Evolutionary conservation across 202 grass and related monocot genomes (phyloP).

Genomic region (Saccharum hybrid): DNA sequence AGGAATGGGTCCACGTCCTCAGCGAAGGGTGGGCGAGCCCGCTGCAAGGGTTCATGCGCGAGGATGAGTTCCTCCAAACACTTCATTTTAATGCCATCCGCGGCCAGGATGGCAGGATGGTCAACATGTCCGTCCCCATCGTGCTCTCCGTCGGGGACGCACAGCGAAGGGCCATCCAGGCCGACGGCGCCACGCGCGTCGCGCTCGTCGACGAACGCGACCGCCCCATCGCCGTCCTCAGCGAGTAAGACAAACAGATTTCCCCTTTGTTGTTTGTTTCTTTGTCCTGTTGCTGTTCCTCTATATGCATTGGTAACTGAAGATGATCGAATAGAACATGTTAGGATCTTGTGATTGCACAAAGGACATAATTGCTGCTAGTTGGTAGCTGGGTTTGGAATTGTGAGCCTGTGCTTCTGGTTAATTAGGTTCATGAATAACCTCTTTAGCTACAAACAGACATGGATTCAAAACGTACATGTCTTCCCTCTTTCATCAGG

Average conservation of each 20-base stretch:
- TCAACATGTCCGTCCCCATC: slow-evolving; percentile 99
- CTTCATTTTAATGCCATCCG: slow-evolving; percentile 99
- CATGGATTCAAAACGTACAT: not conserved
- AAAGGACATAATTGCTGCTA: not conserved
- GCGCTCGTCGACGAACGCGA: slow-evolving; percentile 70
- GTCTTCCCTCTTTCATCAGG: not conserved
- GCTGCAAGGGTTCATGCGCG: slow-evolving; percentile 95
- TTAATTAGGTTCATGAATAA: not conserved
- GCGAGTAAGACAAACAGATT: slow-evolving; percentile 60
- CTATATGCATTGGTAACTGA: slow-evolving; percentile 30
- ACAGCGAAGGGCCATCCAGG: slow-evolving; percentile 65
- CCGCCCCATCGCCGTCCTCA: slow-evolving; percentile 69
- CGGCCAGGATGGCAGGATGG: slow-evolving; percentile 64
- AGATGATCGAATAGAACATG: not conserved
- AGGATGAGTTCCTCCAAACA: slow-evolving; percentile 99
- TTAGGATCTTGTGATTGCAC: not conserved
- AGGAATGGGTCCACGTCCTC: slow-evolving; percentile 90
- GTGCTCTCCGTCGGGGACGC: slow-evolving; percentile 87
- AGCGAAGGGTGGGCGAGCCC: slow-evolving; percentile 99
- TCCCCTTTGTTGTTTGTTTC: not conserved
- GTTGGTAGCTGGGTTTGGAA: not conserved
- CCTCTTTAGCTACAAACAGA: not conserved
- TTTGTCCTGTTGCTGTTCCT: not conserved
- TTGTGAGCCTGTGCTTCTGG: not conserved
- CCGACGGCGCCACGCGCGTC: slow-evolving; percentile 55